Base-by-base conservation (phyloP, 495 filamentous ascomycete genomes). In the Amorphotheca resinae region DNA sequence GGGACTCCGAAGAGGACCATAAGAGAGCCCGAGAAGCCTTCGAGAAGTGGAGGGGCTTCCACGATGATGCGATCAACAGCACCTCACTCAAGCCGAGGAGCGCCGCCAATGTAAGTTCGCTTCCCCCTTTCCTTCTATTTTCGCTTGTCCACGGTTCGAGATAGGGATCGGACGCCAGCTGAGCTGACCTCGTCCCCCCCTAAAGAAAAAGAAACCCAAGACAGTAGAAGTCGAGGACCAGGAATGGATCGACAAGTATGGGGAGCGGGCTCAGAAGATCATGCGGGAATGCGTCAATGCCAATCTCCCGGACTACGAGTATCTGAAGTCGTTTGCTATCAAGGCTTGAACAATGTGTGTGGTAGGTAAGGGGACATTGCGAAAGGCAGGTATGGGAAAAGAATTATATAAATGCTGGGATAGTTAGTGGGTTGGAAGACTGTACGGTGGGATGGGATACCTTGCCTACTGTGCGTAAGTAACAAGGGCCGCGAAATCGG, bases 41-140 rank as follows among this genome's bases (percentile, higher is more conserved):
- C 64, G 84, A 84, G 64, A 98, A 98, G 65, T 98, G 91, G 91
- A 77, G 76, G 42, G 91, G 88, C 0, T 98, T 95, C 59, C 91
- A 96, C 55, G 82, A 96, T 39, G 89, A 95, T 67, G 91, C 85
- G 14, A 82, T 96, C 48, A 64, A 80, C 39, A 88, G 81, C 48
- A 79, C 67, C 38, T 76, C 73, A 32, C 60, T 98, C 50, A 79
- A 76, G 52, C 72, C 84, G 12, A 65, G 87, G 56, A 56, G 54
- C 20, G 42, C 58, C 30, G 60, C 54, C 31, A 73, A 83, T 54
- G 87, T 94, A 74, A 69, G 84, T 49, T 34, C 22, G 4, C n/a
- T n/a, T n/a, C n/a, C n/a, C n/a, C n/a, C n/a, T n/a, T n/a, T n/a
- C 22, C 23, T 38, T 16, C 17, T 26, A 2, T 15, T 6, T 42